Evolutionary conservation across 2,329 filamentous ascomycete species (phyloP).

Genomic region (Aspergillus neoniger): DNA sequence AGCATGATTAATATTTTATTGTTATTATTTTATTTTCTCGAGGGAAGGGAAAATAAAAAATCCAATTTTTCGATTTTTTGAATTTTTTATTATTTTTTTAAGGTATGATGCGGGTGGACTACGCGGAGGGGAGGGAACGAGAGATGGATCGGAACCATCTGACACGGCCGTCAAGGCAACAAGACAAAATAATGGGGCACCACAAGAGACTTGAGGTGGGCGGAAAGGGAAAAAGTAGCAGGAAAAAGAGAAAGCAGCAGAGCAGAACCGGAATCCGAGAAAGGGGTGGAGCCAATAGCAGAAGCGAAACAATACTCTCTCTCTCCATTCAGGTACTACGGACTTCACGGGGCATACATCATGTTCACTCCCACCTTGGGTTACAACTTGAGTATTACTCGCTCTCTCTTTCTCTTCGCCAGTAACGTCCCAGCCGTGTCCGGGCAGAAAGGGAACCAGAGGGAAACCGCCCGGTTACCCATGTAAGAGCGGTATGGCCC

Average conservation of each 20-base stretch:
- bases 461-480: slow-evolving; percentile 11
- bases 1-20: slow-evolving; percentile 15
- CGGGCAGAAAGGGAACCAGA: slow-evolving; percentile 10
- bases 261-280: slow-evolving; percentile 18
- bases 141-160: slow-evolving; percentile 28
- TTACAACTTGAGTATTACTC: background rate
- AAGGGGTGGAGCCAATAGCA: slow-evolving; percentile 26
- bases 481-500: slow-evolving; percentile 11
- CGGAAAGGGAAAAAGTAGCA: slow-evolving; percentile 18
- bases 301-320: slow-evolving; percentile 7
- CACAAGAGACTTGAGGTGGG: slow-evolving; percentile 7
- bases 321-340: slow-evolving; percentile 14
- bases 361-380: background rate
- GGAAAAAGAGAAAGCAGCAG: slow-evolving; percentile 9
- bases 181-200: slow-evolving; percentile 20
- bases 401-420: background rate
- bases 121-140: slow-evolving; percentile 15
- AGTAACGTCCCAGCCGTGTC: background rate
- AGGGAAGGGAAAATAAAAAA: background rate
- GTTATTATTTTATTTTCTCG: slow-evolving; percentile 17
- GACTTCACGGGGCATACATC: background rate
- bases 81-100: slow-evolving; percentile 9
- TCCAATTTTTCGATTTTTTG: slow-evolving; percentile 5
- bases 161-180: slow-evolving; percentile 25
- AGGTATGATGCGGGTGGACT: slow-evolving; percentile 23